Conservation (phyloP, 805 yeast genomes). For the Ogataea thermomethanolica region DNA sequence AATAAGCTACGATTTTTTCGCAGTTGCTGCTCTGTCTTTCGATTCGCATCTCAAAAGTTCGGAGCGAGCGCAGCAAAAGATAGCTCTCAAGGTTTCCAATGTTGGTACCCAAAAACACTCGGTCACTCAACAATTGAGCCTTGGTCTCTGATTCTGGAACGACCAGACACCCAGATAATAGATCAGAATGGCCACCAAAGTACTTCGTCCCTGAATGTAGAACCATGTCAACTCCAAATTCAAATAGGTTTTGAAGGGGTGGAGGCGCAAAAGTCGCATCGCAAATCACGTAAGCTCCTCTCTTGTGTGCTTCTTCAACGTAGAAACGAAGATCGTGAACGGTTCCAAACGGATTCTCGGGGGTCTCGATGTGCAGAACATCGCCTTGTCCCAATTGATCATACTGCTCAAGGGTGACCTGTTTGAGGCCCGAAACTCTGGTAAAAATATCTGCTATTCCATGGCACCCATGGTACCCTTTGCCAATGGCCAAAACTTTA, state of each 20-base stretch:
- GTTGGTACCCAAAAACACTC: conserved; percentile 73
- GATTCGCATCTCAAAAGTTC: conserved; percentile 76
- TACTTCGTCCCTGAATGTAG: conserved; percentile 92
- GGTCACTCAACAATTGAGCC: conserved; percentile 50
- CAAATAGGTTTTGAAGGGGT: conserved; percentile 78
- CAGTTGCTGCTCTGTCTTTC: conserved; percentile 63
- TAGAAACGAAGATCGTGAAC: conserved; percentile 58
- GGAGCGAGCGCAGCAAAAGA: conserved; percentile 70
- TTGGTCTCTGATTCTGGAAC: conserved; percentile 53
- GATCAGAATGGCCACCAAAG: conserved; percentile 94
- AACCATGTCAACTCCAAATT: conserved; percentile 81
- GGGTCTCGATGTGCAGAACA: conserved; percentile 79
- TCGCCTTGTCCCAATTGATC: conserved; percentile 57
- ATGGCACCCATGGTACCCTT: conserved; percentile 83
- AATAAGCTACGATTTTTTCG: conserved; percentile 53
- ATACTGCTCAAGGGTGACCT: conserved; percentile 49
- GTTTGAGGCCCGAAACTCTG: conserved; percentile 56
- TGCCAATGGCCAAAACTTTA: conserved; percentile 64
- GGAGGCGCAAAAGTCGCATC: conserved; percentile 96
- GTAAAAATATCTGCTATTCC: conserved; percentile 62
- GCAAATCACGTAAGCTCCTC: conserved; percentile 68
- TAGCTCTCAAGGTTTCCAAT: conserved; percentile 75
- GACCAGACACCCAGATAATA: conserved; percentile 75
- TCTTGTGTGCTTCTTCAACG: conserved; percentile 68
- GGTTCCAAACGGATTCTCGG: conserved; percentile 80